phyloP scores from a whole-genome alignment of 495 filamentous ascomycete species.

The Sphaerosporella brunnea region DNA sequence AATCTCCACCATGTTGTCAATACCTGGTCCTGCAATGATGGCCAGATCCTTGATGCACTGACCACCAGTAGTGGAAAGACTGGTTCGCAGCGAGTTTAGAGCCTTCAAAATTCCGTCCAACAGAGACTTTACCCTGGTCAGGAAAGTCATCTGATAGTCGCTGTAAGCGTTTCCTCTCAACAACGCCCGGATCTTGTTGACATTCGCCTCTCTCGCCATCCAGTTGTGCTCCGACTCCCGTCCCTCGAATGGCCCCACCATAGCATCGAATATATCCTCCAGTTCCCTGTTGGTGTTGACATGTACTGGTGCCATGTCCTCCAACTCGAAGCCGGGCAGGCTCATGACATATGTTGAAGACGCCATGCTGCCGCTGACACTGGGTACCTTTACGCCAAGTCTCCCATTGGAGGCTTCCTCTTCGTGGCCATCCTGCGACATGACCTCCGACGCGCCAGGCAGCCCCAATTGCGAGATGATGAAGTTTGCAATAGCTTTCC shows the following conservation, averaged over 20 bases:
- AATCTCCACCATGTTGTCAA: slow-evolving; percentile 85
- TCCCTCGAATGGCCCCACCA: slow-evolving; percentile 70
- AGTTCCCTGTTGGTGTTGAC: slow-evolving; percentile 66
- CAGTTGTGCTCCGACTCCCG: slow-evolving; percentile 85
- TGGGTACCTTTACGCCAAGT: slow-evolving; percentile 9
- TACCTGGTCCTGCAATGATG: slow-evolving; percentile 48
- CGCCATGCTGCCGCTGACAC: slow-evolving; percentile 31
- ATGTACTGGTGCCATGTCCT: slow-evolving; percentile 58
- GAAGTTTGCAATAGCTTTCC: slow-evolving; percentile 62
- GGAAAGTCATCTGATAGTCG: slow-evolving; percentile 51
- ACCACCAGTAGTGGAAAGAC: slow-evolving; percentile 68
- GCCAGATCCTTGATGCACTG: slow-evolving; percentile 74
- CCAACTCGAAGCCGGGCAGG: slow-evolving; percentile 40
- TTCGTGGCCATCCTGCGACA: slow-evolving; percentile 25
- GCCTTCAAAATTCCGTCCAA: slow-evolving; percentile 84
- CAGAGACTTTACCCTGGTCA: slow-evolving; percentile 50
- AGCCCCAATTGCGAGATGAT: slow-evolving; percentile 58
- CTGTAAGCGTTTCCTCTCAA: slow-evolving; percentile 67
- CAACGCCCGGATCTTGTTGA: slow-evolving; percentile 55
- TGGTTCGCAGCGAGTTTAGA: slow-evolving; percentile 71
- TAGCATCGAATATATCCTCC: slow-evolving; percentile 63
- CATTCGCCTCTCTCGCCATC: slow-evolving; percentile 62
- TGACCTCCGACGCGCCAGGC: slow-evolving; percentile 33
- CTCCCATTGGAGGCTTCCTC: slow-evolving; percentile 15
- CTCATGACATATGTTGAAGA: slow-evolving; percentile 30